phyloP scores from a whole-genome alignment of 2,329 filamentous ascomycete genomes.

The Cadophora sp. region DNA sequence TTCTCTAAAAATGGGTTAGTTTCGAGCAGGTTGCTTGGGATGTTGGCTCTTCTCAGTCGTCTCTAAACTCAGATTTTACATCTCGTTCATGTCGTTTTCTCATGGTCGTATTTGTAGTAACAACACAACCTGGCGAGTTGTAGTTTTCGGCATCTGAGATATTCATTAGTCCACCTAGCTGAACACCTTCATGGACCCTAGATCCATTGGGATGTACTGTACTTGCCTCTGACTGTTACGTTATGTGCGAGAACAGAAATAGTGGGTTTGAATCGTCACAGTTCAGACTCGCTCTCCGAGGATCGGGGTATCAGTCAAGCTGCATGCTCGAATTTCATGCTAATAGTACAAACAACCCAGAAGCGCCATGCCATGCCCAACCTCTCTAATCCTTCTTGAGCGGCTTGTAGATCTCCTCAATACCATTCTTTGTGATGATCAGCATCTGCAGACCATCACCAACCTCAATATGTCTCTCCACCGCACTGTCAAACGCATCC shows the following conservation, averaged over 20 bases:
- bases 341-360: conserved; percentile 32
- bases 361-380: conserved; percentile 24
- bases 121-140: too few species aligned
- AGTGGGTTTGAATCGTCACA: not conserved
- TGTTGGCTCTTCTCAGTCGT: too few species aligned
- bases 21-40: too few species aligned
- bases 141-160: not conserved
- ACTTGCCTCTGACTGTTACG: not conserved
- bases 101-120: too few species aligned
- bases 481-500: conserved; percentile 97
- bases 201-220: not conserved
- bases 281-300: not conserved
- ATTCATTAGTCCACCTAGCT: not conserved
- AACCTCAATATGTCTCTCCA: conserved; percentile 98
- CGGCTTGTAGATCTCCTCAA: conserved; percentile 82
- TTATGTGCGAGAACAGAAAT: too few species aligned
- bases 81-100: too few species aligned
- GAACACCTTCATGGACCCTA: not conserved
- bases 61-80: too few species aligned
- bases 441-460: conserved; percentile 96
- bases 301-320: conserved; percentile 13
- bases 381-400: conserved; percentile 83
- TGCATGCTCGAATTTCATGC: conserved; percentile 26
- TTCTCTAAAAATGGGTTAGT: too few species aligned
- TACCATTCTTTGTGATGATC: conserved; percentile 86